Conservation (phyloP, 2,329 filamentous ascomycete genomes). For the Trichoderma asperellum region DNA sequence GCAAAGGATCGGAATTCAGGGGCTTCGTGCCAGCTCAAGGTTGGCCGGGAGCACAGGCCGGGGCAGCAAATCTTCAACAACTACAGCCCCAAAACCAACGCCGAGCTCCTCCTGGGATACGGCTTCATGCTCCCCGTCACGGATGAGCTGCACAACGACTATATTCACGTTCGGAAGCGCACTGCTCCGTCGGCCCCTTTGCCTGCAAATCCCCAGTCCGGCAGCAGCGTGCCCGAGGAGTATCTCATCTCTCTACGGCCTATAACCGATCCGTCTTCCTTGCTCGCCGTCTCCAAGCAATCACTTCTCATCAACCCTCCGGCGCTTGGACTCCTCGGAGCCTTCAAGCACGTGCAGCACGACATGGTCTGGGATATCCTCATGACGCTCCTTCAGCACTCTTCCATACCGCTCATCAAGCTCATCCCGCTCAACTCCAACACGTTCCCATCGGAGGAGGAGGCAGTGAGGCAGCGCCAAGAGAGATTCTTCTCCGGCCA, state of each 20-base stretch:
- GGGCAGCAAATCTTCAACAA: slow-evolving; percentile 69
- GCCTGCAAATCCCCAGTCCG: not conserved
- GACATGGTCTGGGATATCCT: slow-evolving; percentile 57
- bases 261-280: slow-evolving; percentile 51
- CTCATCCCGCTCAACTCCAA: slow-evolving; percentile 35
- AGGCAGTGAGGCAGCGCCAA: slow-evolving; percentile 38
- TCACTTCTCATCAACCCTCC: slow-evolving; percentile 38
- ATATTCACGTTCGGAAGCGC: slow-evolving; percentile 59
- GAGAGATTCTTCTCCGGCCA: slow-evolving; percentile 40
- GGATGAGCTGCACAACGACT: slow-evolving; percentile 60
- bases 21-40: slow-evolving; percentile 49
- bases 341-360: slow-evolving; percentile 57
- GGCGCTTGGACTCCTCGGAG: slow-evolving; percentile 39
- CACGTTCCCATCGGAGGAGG: slow-evolving; percentile 31
- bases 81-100: slow-evolving; percentile 75
- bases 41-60: slow-evolving; percentile 48
- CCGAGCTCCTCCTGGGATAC: slow-evolving; percentile 68
- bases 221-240: slow-evolving; percentile 41
- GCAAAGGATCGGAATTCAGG: slow-evolving; percentile 22
- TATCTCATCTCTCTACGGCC: slow-evolving; percentile 59
- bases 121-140: slow-evolving; percentile 61
- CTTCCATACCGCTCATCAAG: slow-evolving; percentile 34
- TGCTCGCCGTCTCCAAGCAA: slow-evolving; percentile 50
- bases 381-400: slow-evolving; percentile 44
- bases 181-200: slow-evolving; percentile 29